Base-by-base conservation (phyloP, 495 filamentous ascomycete species). In the Amorphotheca resinae region DNA sequence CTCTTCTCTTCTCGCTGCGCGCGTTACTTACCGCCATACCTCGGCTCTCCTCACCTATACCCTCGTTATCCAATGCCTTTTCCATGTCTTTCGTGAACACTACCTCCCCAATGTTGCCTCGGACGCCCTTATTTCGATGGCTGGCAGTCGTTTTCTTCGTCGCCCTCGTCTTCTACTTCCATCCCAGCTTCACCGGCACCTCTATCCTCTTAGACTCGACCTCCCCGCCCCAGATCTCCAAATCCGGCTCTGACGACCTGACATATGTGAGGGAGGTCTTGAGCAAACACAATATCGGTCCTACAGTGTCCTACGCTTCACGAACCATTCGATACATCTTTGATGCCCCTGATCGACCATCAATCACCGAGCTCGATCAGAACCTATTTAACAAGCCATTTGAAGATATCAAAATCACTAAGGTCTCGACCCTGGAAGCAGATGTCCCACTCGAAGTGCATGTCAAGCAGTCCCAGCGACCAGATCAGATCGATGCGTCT, bases 401-500 rank as follows among this genome's bases (percentile, higher is more conserved):
- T 26, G 15, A 28, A 12, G 42, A 55, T 16, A 28, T 55, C 33
- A 46, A 33, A 8, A 31, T 52, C 15, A 25, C 36, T 9, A 33
- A 32, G 6, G 9, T 30, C 17, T 38, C 20, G 3, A 22, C 31
- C 1, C 32, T 55, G 15, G 45, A 48, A 3, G 22, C 23, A 5
- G 44, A 41, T 9, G 22, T 18, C 26, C n/a, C 41, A 1, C 22
- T 51, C 14, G 34, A 48, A n/a, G 18, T 55, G 7, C 49, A 51
- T 34, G 52, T 51, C 32, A 42, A 52, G 26, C 38, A 32, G 20
- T 51, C 49, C 6, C 23, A 34, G n/a, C 38, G 52, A 6, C 45
- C 49, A 9, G 42, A 47, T 11, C 32, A 55, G n/a, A 40, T 49
- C 15, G 67, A 75, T 49, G 73, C 68, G 6, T 74, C 73, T 4